Percentiles rank a stretch among this genome's conserved stretches.
Conservation (phyloP, 371 early-diverging fungal genomes). For the Mortierella sp. region DNA sequence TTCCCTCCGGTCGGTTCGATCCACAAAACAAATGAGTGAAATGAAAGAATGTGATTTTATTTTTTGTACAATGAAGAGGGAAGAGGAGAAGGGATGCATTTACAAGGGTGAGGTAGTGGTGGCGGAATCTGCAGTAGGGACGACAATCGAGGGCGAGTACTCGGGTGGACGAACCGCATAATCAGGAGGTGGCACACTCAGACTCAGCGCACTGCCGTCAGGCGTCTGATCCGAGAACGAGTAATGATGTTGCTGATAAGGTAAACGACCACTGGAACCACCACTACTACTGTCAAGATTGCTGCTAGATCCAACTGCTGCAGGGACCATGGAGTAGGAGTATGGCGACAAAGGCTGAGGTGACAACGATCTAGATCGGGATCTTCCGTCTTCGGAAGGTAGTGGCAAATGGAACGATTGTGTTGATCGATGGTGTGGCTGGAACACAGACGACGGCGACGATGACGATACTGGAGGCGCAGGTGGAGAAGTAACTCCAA, state of each 20-base stretch:
- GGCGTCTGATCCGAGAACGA: slow-evolving; percentile 43
- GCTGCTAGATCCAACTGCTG: background rate
- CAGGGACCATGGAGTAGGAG: background rate
- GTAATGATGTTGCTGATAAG: slow-evolving; percentile 25
- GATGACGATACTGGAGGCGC: background rate
- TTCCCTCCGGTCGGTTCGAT: background rate
- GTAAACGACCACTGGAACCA: background rate
- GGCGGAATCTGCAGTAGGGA: background rate
- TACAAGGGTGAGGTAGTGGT: background rate
- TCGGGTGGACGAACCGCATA: slow-evolving; percentile 26
- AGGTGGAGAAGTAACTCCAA: background rate
- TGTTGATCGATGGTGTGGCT: background rate
- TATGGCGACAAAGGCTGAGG: slow-evolving; percentile 19
- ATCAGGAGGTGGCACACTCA: slow-evolving; percentile 34
- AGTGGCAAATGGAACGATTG: background rate
- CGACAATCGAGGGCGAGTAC: slow-evolving; percentile 1
- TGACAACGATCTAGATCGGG: slow-evolving; percentile 27
- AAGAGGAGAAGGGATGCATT: background rate
- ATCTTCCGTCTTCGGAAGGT: background rate
- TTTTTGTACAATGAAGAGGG: background rate
- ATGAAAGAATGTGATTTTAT: background rate
- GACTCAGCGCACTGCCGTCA: background rate
- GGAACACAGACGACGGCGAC: background rate
- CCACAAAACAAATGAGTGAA: background rate
- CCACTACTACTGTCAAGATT: background rate